These are phyloP conservation scores for Diphasiastrum complanatum DNA, from an alignment of 83 land plant species.

Conservation along the genomic window DNA sequence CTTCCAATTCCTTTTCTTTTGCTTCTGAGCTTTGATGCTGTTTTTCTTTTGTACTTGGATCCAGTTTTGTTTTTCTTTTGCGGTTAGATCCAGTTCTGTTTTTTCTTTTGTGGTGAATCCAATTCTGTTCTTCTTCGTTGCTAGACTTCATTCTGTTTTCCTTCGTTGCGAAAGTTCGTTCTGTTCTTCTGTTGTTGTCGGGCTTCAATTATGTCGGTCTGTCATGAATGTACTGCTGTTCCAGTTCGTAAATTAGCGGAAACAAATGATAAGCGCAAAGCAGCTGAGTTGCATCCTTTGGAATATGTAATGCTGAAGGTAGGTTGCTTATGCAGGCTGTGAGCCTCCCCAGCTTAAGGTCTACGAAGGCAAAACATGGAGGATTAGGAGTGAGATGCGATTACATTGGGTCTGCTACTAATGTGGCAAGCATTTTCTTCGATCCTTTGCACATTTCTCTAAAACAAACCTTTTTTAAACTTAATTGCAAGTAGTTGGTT, in stretches of 20 bases:
- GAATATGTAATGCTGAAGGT: neutral
- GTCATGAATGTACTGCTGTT: too few species aligned
- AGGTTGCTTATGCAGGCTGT: slow-evolving; percentile 35
- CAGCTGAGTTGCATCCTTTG: neutral
- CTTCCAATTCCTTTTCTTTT: neutral
- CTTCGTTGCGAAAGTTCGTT: too few species aligned
- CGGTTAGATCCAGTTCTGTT: too few species aligned
- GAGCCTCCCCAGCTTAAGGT: slow-evolving; percentile 25
- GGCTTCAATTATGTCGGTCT: too few species aligned
- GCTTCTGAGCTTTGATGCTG: neutral
- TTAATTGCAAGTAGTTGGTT: neutral
- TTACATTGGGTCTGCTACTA: slow-evolving; percentile 89
- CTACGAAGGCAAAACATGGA: slow-evolving; percentile 37
- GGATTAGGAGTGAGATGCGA: slow-evolving; percentile 80
- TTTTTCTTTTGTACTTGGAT: neutral
- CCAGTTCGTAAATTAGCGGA: too few species aligned
- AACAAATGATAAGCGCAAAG: too few species aligned
- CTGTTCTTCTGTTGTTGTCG: too few species aligned
- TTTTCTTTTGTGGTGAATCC: too few species aligned
- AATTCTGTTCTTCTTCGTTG: too few species aligned
- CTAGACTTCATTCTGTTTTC: too few species aligned
- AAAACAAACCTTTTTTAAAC: neutral
- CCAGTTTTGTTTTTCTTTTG: too few species aligned
- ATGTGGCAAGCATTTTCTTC: slow-evolving; percentile 47
- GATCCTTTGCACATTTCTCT: neutral